Base-by-base conservation (phyloP, 2,329 filamentous ascomycete genomes). In the Coleophoma crateriformis region DNA sequence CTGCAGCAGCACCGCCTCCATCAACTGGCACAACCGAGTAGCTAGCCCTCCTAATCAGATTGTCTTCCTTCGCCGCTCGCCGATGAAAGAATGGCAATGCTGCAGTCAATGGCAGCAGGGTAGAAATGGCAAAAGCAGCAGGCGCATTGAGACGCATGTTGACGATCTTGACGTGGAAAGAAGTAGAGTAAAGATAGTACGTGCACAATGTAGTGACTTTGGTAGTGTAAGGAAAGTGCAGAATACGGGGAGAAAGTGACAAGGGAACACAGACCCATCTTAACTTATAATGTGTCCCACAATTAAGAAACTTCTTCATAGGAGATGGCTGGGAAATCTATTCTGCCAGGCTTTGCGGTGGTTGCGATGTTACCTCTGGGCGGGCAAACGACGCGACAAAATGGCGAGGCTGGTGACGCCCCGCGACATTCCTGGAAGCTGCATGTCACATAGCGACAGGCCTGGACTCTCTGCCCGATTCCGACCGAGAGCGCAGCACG, bases 11-110 rank as follows among this genome's bases (percentile, higher is more conserved):
- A 27, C 58, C 49, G 17, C 61, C 62, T 22, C 64, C 64, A 57
- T 66, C 63, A n/a, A 67, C 64, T 34, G 62, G 49, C 13, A 67
- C 63, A 44, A 67, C 63, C 10, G 64, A 65, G 48, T 67, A 67
- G 15, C 56, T 56, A 54, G 60, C 61, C 44, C 61, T 56, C 46
- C 49, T 50, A 35, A 52, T 45, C 14, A 62, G 35, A 38, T 51
- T 42, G 15, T 56, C 50, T 2, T 54, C 35, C 6, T 42, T 42
- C 14, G 49, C 41, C n/a, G 41, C 2, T 39, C 51, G 52, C 35
- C 47, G 44, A 34, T 47, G 56, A 33, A 55, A 48, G 20, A 62
- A 56, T 17, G 62, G 62, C 10, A 62, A 51, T 15, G 60, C 51
- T 19, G 53, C 49, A 14, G 54, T 53, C 17, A 59, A 50, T 42